Evolutionary conservation across 2,329 filamentous ascomycete species (phyloP).

Genomic region (Fusarium xyrophilum): DNA sequence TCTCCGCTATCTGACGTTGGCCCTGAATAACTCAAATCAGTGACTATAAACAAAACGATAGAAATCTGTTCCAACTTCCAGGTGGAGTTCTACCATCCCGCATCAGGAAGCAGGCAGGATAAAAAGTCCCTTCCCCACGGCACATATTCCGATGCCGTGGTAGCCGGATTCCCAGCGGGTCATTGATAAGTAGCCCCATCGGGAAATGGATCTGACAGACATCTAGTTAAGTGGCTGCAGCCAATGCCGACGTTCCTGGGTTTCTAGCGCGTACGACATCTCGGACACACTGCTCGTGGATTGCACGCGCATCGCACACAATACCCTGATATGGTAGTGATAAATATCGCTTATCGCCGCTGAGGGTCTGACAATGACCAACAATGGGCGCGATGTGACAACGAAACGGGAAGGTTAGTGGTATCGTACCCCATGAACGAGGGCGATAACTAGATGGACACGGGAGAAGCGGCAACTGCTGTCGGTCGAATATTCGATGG

Average conservation of each 20-base stretch:
- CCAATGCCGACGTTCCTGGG: not conserved
- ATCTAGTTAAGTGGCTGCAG: not conserved
- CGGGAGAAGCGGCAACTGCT: conserved; percentile 10
- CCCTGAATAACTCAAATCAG: not conserved
- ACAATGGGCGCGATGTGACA: not conserved
- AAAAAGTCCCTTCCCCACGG: conserved; percentile 9
- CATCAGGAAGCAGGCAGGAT: conserved; percentile 1
- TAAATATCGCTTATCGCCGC: not conserved
- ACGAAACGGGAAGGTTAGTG: not conserved
- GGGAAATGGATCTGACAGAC: not conserved
- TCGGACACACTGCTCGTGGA: not conserved
- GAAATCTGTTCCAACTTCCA: not conserved
- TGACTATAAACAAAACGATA: not conserved
- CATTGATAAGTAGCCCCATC: not conserved
- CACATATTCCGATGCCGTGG: conserved; percentile 15
- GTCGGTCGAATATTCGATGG: not conserved
- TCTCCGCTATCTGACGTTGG: not conserved
- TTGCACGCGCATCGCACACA: not conserved
- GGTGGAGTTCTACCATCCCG: not conserved
- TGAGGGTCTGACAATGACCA: not conserved
- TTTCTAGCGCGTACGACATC: not conserved
- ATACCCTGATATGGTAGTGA: not conserved
- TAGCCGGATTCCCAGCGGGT: conserved; percentile 14
- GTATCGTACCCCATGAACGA: not conserved
- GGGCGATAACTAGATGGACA: not conserved